A percentile compares a stretch with the other conserved stretches of the same genome.
These are phyloP conservation scores for Phialophora macrospora DNA, from an alignment of 2,329 filamentous ascomycete species.

Conservation along the genomic window DNA sequence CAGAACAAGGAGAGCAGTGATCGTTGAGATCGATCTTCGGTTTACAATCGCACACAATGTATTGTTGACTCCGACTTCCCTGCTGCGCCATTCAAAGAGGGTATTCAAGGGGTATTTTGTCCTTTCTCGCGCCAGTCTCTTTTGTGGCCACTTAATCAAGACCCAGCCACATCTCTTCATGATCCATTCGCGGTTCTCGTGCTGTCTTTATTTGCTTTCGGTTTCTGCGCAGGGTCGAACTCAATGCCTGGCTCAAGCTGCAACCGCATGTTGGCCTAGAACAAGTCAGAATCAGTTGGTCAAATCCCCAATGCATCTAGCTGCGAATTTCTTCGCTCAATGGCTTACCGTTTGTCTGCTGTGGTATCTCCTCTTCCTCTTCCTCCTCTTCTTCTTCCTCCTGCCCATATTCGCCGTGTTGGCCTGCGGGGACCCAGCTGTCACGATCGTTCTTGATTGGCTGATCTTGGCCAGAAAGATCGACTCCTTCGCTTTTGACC, in stretches of 20 bases:
- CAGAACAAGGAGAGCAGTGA: slow-evolving; percentile 7
- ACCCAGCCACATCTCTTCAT: slow-evolving; percentile 8
- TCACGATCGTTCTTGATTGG: slow-evolving; percentile 77
- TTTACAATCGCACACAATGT: slow-evolving; percentile 9
- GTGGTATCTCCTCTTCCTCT: slow-evolving; percentile 38
- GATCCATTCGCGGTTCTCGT: background rate
- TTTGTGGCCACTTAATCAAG: background rate
- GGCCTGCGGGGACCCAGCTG: slow-evolving; percentile 76
- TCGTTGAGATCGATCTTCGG: background rate
- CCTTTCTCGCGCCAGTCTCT: background rate
- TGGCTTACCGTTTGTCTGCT: slow-evolving; percentile 38
- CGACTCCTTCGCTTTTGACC: slow-evolving; percentile 65
- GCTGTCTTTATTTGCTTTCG: background rate
- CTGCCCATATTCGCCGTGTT: slow-evolving; percentile 54
- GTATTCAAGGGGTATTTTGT: slow-evolving; percentile 15
- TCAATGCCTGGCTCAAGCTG: slow-evolving; percentile 17
- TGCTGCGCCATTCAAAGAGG: slow-evolving; percentile 24
- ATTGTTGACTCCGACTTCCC: slow-evolving; percentile 14
- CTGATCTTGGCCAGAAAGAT: slow-evolving; percentile 81
- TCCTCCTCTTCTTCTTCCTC: slow-evolving; percentile 53
- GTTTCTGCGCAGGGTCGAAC: background rate
- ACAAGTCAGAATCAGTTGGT: background rate
- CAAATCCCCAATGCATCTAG: background rate
- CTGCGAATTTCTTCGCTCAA: background rate
- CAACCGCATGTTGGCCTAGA: slow-evolving; percentile 32